Base-by-base conservation (phyloP, 164 flowering plant species). In the Stephania japonica region DNA sequence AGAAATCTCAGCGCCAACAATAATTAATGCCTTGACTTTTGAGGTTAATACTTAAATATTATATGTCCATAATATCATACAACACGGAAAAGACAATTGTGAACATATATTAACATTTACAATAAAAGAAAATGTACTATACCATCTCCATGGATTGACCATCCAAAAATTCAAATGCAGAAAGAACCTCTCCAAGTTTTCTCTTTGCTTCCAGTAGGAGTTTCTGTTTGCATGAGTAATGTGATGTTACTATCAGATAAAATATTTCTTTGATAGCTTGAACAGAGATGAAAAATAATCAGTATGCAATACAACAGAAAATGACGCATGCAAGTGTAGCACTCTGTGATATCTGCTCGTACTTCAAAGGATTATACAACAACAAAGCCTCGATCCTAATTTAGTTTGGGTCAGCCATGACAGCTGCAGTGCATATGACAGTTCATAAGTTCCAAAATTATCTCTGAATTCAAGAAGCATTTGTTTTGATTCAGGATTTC, bases 121-220 rank as follows among this genome's bases (percentile, higher is more conserved):
- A 16, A 59, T 21, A 47, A 32, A 43, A 32, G 26, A 56, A 9
- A 26, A 12, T n/a, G 25, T 69, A 65, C 19, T 86, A 80, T 81
- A 95, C 99, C 96, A 91, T 75, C 80, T 86, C 83, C 91, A 95
- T 81, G 67, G 97, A 80, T 68, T 81, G 72, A 72, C 68, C 70
- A 80, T 95, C 99, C 84, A 95, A 80, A 84, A 93, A 95, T 73
- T 95, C 99, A 83, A 93, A 93, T 65, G 98, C 99, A 73, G 99
- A 95, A 59, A 95, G 87, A 83, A 93, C 81, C 76, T 91, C 97
- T 65, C 99, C 98, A 79, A 95, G 98, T 81, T 84, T 90, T 79
- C 87, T 86, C 79, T 87, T 93, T 68, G 99, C 97, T 86, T 93
- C 95, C 68, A 72, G n/a, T 24, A 95, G 85, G 78, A 95, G 90